Base-by-base conservation (phyloP, 495 filamentous ascomycete genomes). In the Schizothecium vesticola region DNA sequence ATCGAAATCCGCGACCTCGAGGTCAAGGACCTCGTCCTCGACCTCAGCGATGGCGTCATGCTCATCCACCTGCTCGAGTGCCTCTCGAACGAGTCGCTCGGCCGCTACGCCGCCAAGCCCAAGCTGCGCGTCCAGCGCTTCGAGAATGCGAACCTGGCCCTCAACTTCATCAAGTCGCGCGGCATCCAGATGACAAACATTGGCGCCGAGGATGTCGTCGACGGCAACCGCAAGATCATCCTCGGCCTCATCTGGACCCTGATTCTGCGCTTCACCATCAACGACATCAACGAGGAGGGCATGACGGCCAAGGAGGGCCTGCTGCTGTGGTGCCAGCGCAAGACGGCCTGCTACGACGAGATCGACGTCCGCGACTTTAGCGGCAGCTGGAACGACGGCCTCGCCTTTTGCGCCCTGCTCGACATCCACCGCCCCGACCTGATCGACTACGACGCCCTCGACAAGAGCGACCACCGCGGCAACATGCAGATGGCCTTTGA, bases 401-500 rank as follows among this genome's bases (percentile, higher is more conserved):
- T 98, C 65, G 95, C 95, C 56, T 99, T 99, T 76, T 99, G 95
- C 77, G 96, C 95, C 16, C 84, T 99, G 61, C 82, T 99, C 67
- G 95, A 99, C 77, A 98, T 98, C 70, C 95, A 99, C 78, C 91
- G 95, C 56, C 95, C 95, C 3, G 95, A 99, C 76, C 79, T 99
- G 67, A 98, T 99, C 75, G 95, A 99, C 81, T 99, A 91, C 77
- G 94, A 99, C 72, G 84, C 89, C 9, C 80, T 99, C 68, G 94
- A 99, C 78, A 97, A 97, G 83, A 90, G 83, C 16, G 94, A 98
- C 80, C 95, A 97, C 81, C 88, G 90, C 59, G 94, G 94, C 2
- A 99, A 99, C 79, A 99, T 97, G 92, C 92, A 97, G 78, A 80
- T 98, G 66, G 95, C 95, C 51, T 99, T 99, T 78, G 92, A 97